phyloP scores from a whole-genome alignment of 768 basidiomycete species.

The Termitomyces sp. region DNA sequence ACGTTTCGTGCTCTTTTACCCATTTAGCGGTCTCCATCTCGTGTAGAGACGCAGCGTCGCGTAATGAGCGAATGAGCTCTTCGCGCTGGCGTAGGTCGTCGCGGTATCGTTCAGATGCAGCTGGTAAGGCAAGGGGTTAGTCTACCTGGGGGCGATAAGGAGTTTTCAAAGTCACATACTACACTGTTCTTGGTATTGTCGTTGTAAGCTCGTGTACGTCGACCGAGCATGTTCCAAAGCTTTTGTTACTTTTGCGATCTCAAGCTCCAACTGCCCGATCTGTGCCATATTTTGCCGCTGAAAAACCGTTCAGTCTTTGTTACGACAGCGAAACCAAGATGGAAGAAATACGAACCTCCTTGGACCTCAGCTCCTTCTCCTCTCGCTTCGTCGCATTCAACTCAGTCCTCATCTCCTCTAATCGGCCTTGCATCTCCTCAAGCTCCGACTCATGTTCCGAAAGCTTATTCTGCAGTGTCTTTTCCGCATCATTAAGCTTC shows the following conservation, averaged over 20 bases:
- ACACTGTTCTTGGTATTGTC: constrained; percentile 88
- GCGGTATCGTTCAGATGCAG: constrained; percentile 76
- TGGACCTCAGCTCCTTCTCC: constrained; percentile 86
- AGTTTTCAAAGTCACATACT: constrained; percentile 40
- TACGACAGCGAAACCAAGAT: neutral
- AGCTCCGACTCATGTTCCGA: constrained; percentile 79
- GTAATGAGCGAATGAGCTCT: constrained; percentile 61
- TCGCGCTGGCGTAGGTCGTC: constrained; percentile 73
- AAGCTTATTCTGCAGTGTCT: constrained; percentile 60
- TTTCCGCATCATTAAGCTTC: constrained; percentile 74
- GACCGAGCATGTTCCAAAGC: constrained; percentile 68
- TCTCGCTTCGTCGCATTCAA: constrained; percentile 80
- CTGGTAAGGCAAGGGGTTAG: constrained; percentile 28
- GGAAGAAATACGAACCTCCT: constrained; percentile 57
- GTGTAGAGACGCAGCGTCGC: constrained; percentile 57
- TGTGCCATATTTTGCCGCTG: constrained; percentile 65
- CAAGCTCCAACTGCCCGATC: constrained; percentile 70
- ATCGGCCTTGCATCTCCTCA: constrained; percentile 68
- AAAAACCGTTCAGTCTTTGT: constrained; percentile 4
- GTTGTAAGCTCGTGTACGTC: constrained; percentile 74
- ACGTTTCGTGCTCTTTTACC: constrained; percentile 60
- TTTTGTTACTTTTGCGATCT: constrained; percentile 73
- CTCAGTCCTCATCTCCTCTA: constrained; percentile 80
- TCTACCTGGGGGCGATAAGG: neutral
- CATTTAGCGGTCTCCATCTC: constrained; percentile 67